Base-by-base conservation (phyloP, 129 eudicot genomes). In the Helianthus tuberosus region DNA sequence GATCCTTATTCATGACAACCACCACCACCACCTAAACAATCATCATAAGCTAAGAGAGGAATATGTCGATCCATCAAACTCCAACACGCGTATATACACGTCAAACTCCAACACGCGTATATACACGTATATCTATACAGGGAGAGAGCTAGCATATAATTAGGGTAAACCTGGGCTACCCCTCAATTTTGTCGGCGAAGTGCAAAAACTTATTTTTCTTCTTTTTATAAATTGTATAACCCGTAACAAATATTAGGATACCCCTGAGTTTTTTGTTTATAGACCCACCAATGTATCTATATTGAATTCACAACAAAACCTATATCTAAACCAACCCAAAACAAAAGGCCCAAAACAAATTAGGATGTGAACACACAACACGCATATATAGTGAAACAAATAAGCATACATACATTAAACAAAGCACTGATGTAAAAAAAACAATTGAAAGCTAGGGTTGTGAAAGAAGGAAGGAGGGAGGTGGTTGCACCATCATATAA, bases 1-100 rank as follows among this genome's bases (percentile, higher is more conserved):
- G 53, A 48, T n/a, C 41, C 15, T 27, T 25, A 59, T 59, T 59
- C 64, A 27, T 59, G 64, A 59, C 64, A 59, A 59, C 39, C 16
- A 59, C 39, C 63, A 27, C 32, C 32, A 27, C 32, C 32, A 25
- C 38, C 39, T 5, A 58, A 58, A 10, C 2, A 25, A 23, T 13
- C 1, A 10, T 3, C 29, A 59, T 1, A 9, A 23, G 41, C 27
- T 27, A 27, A 53, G 25, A 16, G 25, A 3, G 3, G 23, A 14
- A 4, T 5, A 23, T 55, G 63, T 27, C 41, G 27, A 27, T 59
- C 64, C 11, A 5, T 8, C 15, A 59, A 25, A n/a, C 36, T 5
- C 63, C 41, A 59, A 59, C 64, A 59, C 8, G 29, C 41, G 13
- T 59, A 27, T 10, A 27, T 59, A 32, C 36, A 3, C 11, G 12